phyloP scores from a whole-genome alignment of 1,139 yeast genomes.

The Kodamaea alishanica region DNA sequence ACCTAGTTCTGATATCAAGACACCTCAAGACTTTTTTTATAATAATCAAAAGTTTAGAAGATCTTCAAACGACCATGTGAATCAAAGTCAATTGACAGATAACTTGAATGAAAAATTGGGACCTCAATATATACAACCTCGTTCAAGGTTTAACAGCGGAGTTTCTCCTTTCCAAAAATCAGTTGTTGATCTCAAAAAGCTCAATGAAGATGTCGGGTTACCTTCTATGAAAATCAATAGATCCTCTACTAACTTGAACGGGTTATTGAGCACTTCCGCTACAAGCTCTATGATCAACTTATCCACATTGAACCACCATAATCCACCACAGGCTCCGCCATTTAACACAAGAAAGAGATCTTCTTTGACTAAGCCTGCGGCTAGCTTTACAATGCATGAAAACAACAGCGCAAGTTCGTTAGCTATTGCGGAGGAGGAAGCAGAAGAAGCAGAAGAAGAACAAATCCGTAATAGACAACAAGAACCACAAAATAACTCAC shows the following conservation, averaged over 20 bases:
- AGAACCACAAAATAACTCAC: slow-evolving; percentile 1
- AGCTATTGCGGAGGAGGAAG: slow-evolving; percentile 30
- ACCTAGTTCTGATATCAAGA: slow-evolving; percentile 6
- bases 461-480: not conserved
- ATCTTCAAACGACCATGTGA: slow-evolving; percentile 10
- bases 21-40: slow-evolving; percentile 33
- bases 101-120: slow-evolving; percentile 19
- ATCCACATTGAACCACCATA: slow-evolving; percentile 8
- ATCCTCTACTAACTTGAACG: slow-evolving; percentile 27
- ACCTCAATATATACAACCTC: slow-evolving; percentile 47
- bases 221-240: slow-evolving; percentile 44
- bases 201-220: slow-evolving; percentile 30
- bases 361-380: slow-evolving; percentile 17
- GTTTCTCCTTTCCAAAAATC: slow-evolving; percentile 26
- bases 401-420: slow-evolving; percentile 32
- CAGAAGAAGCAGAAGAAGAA: slow-evolving; percentile 13
- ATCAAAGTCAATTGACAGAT: slow-evolving; percentile 12
- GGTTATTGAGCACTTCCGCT: slow-evolving; percentile 9
- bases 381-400: slow-evolving; percentile 25
- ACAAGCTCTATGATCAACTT: slow-evolving; percentile 15
- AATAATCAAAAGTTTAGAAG: slow-evolving; percentile 15
- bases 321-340: slow-evolving; percentile 6
- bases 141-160: slow-evolving; percentile 26
- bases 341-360: slow-evolving; percentile 14
- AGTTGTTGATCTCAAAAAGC: slow-evolving; percentile 37